These are phyloP conservation scores for Myxozyma melibiosi DNA, from an alignment of 805 yeast genomes.

Conservation along the genomic window DNA sequence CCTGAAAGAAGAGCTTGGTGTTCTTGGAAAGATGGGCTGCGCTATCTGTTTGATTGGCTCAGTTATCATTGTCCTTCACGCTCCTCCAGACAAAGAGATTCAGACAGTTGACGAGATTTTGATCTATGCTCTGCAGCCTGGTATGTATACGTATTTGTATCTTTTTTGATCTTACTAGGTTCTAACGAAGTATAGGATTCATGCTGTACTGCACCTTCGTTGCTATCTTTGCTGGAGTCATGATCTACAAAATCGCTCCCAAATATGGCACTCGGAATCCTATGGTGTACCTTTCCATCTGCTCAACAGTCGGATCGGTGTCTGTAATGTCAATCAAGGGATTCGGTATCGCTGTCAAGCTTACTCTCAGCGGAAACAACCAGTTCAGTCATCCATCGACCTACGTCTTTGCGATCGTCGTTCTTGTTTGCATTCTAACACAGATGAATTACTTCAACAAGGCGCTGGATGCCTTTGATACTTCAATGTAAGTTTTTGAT, in stretches of 20 bases:
- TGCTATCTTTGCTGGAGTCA: slow-evolving; percentile 66
- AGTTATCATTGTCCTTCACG: slow-evolving; percentile 83
- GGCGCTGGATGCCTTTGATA: slow-evolving; percentile 90
- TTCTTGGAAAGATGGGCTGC: slow-evolving; percentile 88
- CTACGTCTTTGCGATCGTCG: slow-evolving; percentile 75
- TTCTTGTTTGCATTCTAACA: slow-evolving; percentile 77
- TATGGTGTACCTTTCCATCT: slow-evolving; percentile 84
- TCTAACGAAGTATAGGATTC: slow-evolving; percentile 49
- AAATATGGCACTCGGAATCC: slow-evolving; percentile 78
- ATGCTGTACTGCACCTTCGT: slow-evolving; percentile 65
- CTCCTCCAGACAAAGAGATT: slow-evolving; percentile 92
- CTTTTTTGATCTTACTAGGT: not conserved
- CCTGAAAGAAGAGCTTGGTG: slow-evolving; percentile 82
- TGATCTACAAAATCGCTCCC: slow-evolving; percentile 85
- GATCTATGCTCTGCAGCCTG: slow-evolving; percentile 74
- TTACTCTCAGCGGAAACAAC: slow-evolving; percentile 81
- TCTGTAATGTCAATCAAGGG: slow-evolving; percentile 92
- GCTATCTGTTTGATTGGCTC: slow-evolving; percentile 88
- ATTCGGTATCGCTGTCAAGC: slow-evolving; percentile 86
- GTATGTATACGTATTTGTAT: slow-evolving; percentile 9
- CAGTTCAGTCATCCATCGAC: slow-evolving; percentile 86
- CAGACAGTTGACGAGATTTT: slow-evolving; percentile 86
- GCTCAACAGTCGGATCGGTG: slow-evolving; percentile 87
- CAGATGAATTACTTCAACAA: slow-evolving; percentile 95
- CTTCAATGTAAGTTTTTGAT: slow-evolving; percentile 55